Conservation (phyloP, 192 early-diverging fungal species). For the Allomyces macrogynus region DNA sequence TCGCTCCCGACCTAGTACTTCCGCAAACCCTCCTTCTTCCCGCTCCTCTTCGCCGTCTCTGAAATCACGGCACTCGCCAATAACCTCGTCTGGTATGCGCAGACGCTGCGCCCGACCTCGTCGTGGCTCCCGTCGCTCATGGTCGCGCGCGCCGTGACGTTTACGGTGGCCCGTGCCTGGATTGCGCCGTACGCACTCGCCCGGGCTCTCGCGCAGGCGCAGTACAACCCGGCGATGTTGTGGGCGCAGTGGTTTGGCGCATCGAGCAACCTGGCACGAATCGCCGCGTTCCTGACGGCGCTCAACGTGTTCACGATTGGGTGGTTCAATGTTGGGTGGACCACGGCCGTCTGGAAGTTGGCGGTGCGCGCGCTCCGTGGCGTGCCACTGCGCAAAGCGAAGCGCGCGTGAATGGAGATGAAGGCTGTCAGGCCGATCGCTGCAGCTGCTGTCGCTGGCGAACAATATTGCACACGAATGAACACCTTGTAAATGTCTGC, state of each 20-base stretch:
- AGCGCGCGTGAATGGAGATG: too few species aligned
- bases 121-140: neutral
- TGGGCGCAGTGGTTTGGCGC: neutral
- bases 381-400: too few species aligned
- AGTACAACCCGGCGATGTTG: neutral
- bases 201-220: neutral
- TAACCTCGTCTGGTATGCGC: neutral
- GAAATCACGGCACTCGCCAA: neutral
- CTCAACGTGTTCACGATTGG: neutral
- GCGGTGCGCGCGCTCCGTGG: neutral
- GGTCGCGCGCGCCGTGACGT: neutral
- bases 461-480: too few species aligned
- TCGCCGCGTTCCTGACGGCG: neutral
- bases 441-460: too few species aligned
- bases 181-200: neutral
- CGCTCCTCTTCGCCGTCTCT: neutral
- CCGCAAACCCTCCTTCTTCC: neutral
- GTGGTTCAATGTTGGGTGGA: neutral
- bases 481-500: too few species aligned
- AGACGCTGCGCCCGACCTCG: neutral
- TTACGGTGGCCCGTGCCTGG: neutral
- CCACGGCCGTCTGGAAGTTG: neutral
- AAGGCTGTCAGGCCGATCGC: too few species aligned
- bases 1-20: neutral
- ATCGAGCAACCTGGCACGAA: neutral